Percentiles rank a stretch among this genome's conserved stretches.
These are phyloP conservation scores for Aspergillus olivimuriae DNA, from an alignment of 495 filamentous ascomycete species.

Conservation along the genomic window DNA sequence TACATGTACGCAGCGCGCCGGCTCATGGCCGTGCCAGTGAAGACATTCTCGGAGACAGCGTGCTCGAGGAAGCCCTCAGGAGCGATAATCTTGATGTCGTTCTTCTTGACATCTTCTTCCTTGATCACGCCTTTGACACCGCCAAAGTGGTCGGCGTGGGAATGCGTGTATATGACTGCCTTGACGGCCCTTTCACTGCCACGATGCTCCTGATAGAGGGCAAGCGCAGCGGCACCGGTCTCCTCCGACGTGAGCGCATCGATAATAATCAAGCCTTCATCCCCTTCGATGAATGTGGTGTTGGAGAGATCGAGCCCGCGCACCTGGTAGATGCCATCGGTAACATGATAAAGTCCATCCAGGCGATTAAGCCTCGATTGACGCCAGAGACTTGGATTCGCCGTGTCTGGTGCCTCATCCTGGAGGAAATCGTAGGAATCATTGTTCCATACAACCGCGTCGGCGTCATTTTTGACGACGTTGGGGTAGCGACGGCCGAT, in stretches of 20 bases:
- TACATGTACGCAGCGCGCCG: constrained; percentile 18
- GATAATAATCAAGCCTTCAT: constrained; percentile 16
- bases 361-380: constrained; percentile 12
- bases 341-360: constrained; percentile 20
- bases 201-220: constrained; percentile 14
- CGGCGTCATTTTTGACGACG: constrained; percentile 8
- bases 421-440: constrained; percentile 15
- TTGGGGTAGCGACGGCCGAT: constrained; percentile 10
- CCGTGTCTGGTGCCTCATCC: constrained; percentile 12
- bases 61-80: constrained; percentile 20
- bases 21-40: constrained; percentile 16
- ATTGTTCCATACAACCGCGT: constrained; percentile 13
- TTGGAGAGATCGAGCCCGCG: constrained; percentile 20
- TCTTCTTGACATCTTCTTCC: constrained; percentile 2
- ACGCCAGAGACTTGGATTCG: constrained; percentile 19
- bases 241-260: constrained; percentile 15
- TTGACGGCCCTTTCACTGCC: constrained; percentile 12
- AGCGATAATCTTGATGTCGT: constrained; percentile 15
- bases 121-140: constrained; percentile 15
- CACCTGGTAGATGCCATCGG: constrained; percentile 18
- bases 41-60: constrained; percentile 16
- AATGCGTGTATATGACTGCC: constrained; percentile 20
- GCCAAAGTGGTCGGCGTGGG: constrained; percentile 18
- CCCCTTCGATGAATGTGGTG: constrained; percentile 20
- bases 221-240: constrained; percentile 10